Base-by-base conservation (phyloP, 257 asterid species). In the Solanum tarapatanum region DNA sequence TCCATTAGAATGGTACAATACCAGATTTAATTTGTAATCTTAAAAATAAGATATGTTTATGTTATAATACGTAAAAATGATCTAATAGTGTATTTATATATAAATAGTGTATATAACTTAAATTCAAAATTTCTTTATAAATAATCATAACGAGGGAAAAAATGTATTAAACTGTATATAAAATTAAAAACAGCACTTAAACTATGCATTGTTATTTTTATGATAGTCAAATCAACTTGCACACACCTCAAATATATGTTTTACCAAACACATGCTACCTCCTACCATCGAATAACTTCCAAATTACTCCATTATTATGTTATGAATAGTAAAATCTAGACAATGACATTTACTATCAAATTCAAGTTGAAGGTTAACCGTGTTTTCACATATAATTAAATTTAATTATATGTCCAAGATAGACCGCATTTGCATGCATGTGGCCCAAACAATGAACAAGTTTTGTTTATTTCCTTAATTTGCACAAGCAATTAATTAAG, bases 191-290 rank as follows among this genome's bases (percentile, higher is more conserved):
- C 5, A 73, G 0, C 51, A 23, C 32, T 1, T 36, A 36, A 74
- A 36, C 0, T 4, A 10, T 1, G 51, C 19, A 5, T 21, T 21
- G 11, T 58, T 66, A 66, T 11, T 66, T 66, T 66, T 24, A n/a
- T 24, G 33, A 24, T 62, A 0, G 4, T 58, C 5, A 8, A 0
- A 58, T 0, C 11, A 58, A 21, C 1, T 58, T 58, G 0, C 0
- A 0, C 5, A 0, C 24, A 58, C 66, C 26, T 58, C 0, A 5
- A 43, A 43, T 43, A 43, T 43, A 43, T 43, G 3, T 21, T 58
- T 21, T 58, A 58, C 26, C 66, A 0, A 1, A 17, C n/a, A 55
- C 64, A 6, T 51, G 9, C n/a, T 17, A 51, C n/a, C 62, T 17
- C 60, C 66, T 58, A 58, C 24, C 24, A 58, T 58, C 1, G 11